phyloP scores from a whole-genome alignment of 148 eudicot genomes.

The Fagopyrum esculentum region DNA sequence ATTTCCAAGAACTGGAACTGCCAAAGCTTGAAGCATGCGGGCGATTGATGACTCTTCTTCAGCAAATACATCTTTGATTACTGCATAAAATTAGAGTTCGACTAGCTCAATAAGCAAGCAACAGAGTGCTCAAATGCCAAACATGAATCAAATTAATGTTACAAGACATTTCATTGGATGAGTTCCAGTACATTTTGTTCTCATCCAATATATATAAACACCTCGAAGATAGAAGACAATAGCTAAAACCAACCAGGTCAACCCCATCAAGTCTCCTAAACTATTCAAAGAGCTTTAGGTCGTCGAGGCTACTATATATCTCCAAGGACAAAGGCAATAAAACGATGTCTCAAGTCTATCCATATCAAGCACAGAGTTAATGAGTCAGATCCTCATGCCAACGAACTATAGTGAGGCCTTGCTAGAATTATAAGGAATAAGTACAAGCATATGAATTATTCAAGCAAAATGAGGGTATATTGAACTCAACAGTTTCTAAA shows the following conservation, averaged over 20 bases:
- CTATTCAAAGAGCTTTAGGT: background rate
- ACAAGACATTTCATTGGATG: background rate
- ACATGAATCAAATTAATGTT: background rate
- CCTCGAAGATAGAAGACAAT: background rate
- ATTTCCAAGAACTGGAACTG: slow-evolving; percentile 88
- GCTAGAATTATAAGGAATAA: background rate
- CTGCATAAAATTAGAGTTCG: slow-evolving; percentile 26
- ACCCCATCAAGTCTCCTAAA: background rate
- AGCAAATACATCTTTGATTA: slow-evolving; percentile 46
- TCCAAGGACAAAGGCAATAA: background rate
- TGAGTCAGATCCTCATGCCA: background rate
- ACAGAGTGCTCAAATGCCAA: background rate
- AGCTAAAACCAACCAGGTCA: background rate
- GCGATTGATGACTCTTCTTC: slow-evolving; percentile 68
- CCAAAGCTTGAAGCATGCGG: slow-evolving; percentile 80
- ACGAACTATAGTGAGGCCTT: background rate
- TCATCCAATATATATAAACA: background rate
- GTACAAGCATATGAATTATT: background rate
- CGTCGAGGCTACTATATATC: background rate
- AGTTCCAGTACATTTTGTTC: background rate
- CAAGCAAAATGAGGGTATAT: too few species aligned
- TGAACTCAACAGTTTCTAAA: background rate
- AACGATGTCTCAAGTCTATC: background rate
- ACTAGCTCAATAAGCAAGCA: background rate
- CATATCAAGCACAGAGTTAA: background rate